A percentile compares a stretch with the other conserved stretches of the same genome.
These are phyloP conservation scores for Alternaria ethzedia DNA, from an alignment of 2,329 filamentous ascomycete genomes.

Conservation along the genomic window DNA sequence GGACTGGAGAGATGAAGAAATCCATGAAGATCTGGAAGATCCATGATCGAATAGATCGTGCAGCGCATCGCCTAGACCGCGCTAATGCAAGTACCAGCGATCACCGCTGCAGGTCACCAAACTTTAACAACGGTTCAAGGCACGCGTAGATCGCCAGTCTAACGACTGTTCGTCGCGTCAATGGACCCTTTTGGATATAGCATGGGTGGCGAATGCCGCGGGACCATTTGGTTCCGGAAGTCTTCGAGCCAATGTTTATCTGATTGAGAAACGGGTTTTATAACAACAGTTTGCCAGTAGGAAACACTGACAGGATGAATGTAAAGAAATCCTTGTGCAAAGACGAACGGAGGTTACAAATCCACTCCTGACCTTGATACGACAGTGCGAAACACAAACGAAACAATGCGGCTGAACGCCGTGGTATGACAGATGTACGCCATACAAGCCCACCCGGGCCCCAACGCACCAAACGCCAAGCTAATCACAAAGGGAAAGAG, in stretches of 20 bases:
- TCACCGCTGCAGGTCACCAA: not conserved
- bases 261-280: not conserved
- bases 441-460: not conserved
- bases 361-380: not conserved
- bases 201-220: not conserved
- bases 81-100: not conserved
- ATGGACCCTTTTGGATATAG: not conserved
- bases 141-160: not conserved
- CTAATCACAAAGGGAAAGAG: slow-evolving; percentile 1
- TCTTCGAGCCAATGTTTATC: not conserved
- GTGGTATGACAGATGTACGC: not conserved
- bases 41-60: not conserved
- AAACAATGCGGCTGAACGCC: slow-evolving; percentile 1
- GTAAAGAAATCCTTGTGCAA: not conserved
- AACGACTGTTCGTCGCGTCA: not conserved
- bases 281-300: not conserved
- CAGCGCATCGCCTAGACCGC: not conserved
- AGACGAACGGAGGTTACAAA: not conserved
- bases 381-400: slow-evolving; percentile 1
- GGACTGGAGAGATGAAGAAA: not conserved
- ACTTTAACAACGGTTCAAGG: not conserved
- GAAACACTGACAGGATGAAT: not conserved
- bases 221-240: not conserved
- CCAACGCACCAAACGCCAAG: not conserved
- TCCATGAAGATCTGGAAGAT: not conserved